Percentiles rank a stretch among this genome's conserved stretches.
Evolutionary conservation across 2,329 filamentous ascomycete species (phyloP).

Genomic region (Venturia aucupariae): DNA sequence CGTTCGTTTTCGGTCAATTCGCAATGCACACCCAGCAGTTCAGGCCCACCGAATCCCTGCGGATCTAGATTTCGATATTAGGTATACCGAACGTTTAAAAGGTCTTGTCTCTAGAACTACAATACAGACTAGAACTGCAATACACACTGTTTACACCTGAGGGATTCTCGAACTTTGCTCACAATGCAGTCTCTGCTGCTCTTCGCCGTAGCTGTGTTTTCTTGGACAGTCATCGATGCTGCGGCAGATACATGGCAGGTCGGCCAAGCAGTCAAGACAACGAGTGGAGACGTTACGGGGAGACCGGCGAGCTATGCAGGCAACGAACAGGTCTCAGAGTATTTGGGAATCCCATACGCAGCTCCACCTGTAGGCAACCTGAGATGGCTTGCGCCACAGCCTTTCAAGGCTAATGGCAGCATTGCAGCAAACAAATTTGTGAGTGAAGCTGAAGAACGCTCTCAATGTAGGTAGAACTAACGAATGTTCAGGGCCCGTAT

Average conservation of each 20-base stretch:
- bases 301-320: slow-evolving; percentile 22
- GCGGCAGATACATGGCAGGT: slow-evolving; percentile 8
- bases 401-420: slow-evolving; percentile 21
- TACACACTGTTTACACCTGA: no score
- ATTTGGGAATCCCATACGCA: slow-evolving; percentile 29
- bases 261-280: slow-evolving; percentile 24
- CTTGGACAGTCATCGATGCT: background rate
- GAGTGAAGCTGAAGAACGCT: background rate
- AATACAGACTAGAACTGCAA: background rate
- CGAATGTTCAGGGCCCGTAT: background rate
- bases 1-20: background rate
- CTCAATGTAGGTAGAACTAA: background rate
- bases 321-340: slow-evolving; percentile 23
- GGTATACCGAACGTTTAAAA: background rate
- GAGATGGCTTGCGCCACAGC: slow-evolving; percentile 26
- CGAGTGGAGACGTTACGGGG: slow-evolving; percentile 26
- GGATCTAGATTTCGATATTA: background rate
- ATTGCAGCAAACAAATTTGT: slow-evolving; percentile 13
- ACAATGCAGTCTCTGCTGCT: background rate
- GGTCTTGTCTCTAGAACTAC: background rate
- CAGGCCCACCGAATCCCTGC: background rate
- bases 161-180: background rate
- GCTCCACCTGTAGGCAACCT: slow-evolving; percentile 26
- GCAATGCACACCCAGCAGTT: background rate
- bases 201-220: background rate